Base-by-base conservation (phyloP, 768 basidiomycete genomes). In the Tulasnella sp. region DNA sequence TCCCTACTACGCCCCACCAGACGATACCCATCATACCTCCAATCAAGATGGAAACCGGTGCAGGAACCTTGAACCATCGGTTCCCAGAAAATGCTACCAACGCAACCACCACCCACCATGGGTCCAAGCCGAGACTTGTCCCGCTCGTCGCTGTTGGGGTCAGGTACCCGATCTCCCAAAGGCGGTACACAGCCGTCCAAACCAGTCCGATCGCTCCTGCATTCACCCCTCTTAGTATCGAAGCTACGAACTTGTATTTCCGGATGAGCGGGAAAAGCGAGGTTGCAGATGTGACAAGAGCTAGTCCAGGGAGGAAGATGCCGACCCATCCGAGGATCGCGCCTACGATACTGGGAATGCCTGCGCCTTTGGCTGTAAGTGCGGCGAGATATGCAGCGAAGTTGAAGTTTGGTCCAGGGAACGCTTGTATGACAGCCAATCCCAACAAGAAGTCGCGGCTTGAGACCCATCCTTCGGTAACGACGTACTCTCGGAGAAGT, bases 341-440 rank as follows among this genome's bases (percentile, higher is more conserved):
- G 19, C 37, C 42, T 2, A 25, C 72, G 8, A 36, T 25, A 15
- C n/a, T 54, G 17, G 72, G 72, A 7, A 70, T n/a, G n/a, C 42
- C 40, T 3, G 40, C 52, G 72, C 25, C 29, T 14, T 58, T 45
- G 72, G 72, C 75, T 1, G 83, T 81, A 72, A 89, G 82, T 8
- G 86, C 84, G 36, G 88, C 88, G 37, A 89, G 84, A 79, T 86
- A 88, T 29, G 86, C 85, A 0, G 85, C 84, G 76, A 86, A 82
- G 75, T 87, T 86, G 81, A 89, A 89, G 80, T 88, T 88, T 31
- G 88, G 88, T 5, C 88, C 88, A 0, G 86, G 87, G 78, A 86
- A 81, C 12, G 85, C 86, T 79, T 85, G 86, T 69, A 86, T 83
- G 68, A 87, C 84, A 29, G 87, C 87, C 37, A 88, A 83, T 8